Percentiles rank a stretch among this genome's conserved stretches.
These are phyloP conservation scores for Globisporangium acanthophoron DNA, from an alignment of 352 stramenopile species.

Conservation along the genomic window DNA sequence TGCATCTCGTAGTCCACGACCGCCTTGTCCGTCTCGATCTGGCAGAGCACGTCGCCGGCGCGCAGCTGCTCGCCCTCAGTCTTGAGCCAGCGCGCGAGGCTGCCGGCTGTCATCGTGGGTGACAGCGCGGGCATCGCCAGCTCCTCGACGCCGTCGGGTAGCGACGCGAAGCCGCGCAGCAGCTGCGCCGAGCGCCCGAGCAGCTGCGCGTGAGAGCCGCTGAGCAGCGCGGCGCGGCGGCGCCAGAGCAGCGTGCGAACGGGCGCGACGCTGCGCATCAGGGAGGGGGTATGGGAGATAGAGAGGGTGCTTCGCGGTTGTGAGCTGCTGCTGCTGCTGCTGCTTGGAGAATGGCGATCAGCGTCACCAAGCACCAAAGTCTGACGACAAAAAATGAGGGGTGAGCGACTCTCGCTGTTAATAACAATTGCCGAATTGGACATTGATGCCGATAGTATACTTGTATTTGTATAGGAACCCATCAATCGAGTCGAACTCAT, in stretches of 20 bases:
- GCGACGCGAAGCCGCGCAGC: conserved; percentile 39
- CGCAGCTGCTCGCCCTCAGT: conserved; percentile 88
- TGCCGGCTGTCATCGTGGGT: conserved; percentile 96
- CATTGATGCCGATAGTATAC: background rate
- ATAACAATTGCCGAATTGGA: background rate
- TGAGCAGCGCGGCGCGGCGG: conserved; percentile 9
- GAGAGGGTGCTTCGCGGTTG: background rate
- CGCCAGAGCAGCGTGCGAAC: conserved; percentile 15
- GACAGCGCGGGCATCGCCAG: conserved; percentile 94
- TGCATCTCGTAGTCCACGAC: conserved; percentile 98
- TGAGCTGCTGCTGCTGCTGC: conserved; percentile 7
- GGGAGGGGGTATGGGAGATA: background rate
- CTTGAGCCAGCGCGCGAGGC: conserved; percentile 92
- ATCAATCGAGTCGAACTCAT: no score
- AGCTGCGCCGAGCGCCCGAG: conserved; percentile 14
- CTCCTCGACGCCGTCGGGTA: conserved; percentile 67
- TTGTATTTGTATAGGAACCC: background rate
- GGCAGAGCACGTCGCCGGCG: conserved; percentile 91
- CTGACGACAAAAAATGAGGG: background rate
- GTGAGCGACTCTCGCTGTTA: background rate
- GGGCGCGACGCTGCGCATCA: conserved; percentile 9
- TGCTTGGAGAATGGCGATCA: conserved; percentile 6
- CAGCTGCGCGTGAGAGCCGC: conserved; percentile 7
- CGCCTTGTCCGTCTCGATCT: conserved; percentile 99
- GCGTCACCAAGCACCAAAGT: conserved; percentile 14